A percentile compares a stretch with the other conserved stretches of the same genome.
Conservation (phyloP, 1,284 basidiomycete genomes). For the Tilletia indica region DNA sequence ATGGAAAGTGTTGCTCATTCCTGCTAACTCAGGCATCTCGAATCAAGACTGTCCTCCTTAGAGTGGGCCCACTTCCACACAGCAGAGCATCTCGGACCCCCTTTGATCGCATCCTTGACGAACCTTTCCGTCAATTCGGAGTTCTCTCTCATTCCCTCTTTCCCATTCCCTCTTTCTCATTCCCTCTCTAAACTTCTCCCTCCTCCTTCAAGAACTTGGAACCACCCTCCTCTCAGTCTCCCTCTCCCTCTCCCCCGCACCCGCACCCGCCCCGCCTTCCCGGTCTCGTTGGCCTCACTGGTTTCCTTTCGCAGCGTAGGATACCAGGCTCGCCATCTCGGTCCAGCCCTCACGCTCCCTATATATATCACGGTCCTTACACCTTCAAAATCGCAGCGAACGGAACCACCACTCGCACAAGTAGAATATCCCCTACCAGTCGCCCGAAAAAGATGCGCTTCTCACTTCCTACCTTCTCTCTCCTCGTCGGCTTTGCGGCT, state of each 20-base stretch:
- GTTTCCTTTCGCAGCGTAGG: no score
- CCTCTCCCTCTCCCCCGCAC: neutral
- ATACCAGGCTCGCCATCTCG: no score
- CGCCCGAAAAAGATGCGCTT: neutral
- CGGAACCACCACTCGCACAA: neutral
- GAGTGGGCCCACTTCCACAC: no score
- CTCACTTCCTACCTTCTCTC: neutral
- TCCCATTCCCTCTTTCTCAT: neutral
- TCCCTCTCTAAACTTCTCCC: neutral
- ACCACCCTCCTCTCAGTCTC: neutral
- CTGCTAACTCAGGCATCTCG: no score
- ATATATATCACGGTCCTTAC: no score
- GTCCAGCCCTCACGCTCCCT: no score
- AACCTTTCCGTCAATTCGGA: neutral
- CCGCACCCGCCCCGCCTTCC: neutral
- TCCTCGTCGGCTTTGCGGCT: neutral
- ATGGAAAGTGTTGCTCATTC: no score
- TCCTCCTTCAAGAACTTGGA: neutral
- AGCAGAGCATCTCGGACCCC: no score
- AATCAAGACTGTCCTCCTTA: no score
- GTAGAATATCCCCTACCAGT: neutral
- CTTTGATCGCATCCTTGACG: no score
- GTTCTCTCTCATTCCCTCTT: neutral
- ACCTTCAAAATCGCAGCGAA: no score
- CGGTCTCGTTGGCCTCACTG: no score